Evolutionary conservation across 495 filamentous ascomycete species (phyloP).

Genomic region (Zalerion maritima): DNA sequence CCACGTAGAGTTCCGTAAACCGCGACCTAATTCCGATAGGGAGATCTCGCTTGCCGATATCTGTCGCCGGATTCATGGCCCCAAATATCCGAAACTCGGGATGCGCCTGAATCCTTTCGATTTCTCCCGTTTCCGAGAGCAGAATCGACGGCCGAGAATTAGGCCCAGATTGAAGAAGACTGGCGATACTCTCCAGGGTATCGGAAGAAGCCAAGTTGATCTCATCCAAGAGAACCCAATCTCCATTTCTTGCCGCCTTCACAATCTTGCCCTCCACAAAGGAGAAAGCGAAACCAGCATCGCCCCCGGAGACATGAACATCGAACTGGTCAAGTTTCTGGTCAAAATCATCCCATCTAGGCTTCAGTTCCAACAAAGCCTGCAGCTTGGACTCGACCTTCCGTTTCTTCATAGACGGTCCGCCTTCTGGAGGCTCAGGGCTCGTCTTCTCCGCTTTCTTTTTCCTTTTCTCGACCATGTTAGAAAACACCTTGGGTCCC

Average conservation of each 20-base stretch:
- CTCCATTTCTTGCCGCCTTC: conserved; percentile 79
- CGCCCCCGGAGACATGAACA: conserved; percentile 59
- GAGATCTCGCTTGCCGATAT: conserved; percentile 89
- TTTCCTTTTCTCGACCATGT: conserved; percentile 41
- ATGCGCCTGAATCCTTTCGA: conserved; percentile 77
- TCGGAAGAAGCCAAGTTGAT: conserved; percentile 93
- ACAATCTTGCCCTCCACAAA: conserved; percentile 95
- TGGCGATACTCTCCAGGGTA: conserved; percentile 83
- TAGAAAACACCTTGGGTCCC: conserved; percentile 70
- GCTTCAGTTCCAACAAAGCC: conserved; percentile 38
- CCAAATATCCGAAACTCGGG: conserved; percentile 92
- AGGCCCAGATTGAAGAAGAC: conserved; percentile 56
- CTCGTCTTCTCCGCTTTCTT: conserved; percentile 17
- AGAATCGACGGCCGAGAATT: conserved; percentile 62
- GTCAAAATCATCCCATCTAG: conserved; percentile 69
- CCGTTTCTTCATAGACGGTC: conserved; percentile 65
- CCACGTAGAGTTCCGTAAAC: conserved; percentile 90
- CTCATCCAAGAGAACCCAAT: conserved; percentile 97
- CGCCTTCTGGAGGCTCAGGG: conserved; percentile 29
- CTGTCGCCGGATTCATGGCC: conserved; percentile 97
- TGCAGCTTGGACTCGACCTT: conserved; percentile 62
- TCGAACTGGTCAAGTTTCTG: conserved; percentile 66
- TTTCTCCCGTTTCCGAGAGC: conserved; percentile 80
- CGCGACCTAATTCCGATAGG: conserved; percentile 69
- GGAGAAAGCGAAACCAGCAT: conserved; percentile 77